phyloP scores from a whole-genome alignment of 768 basidiomycete species.

The Leccinellum rugosiceps region DNA sequence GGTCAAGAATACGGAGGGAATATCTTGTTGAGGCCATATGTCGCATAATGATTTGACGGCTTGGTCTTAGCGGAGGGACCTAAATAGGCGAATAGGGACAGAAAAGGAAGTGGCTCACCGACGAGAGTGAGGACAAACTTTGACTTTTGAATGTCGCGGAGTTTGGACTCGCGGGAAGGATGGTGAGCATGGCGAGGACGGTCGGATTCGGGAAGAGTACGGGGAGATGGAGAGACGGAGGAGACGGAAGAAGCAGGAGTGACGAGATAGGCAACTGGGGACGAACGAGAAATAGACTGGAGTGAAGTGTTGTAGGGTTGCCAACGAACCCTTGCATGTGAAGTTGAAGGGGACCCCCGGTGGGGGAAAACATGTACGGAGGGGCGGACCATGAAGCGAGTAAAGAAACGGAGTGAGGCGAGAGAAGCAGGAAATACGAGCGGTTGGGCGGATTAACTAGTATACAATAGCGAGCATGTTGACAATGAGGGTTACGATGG shows the following conservation, averaged over 20 bases:
- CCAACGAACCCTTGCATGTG: conserved; percentile 73
- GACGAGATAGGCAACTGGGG: conserved; percentile 44
- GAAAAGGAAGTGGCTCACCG: conserved; percentile 46
- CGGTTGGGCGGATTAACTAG: conserved; percentile 32
- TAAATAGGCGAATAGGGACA: conserved; percentile 8
- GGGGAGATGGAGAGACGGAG: conserved; percentile 42
- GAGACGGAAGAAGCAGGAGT: conserved; percentile 58
- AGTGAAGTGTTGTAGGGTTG: conserved; percentile 65
- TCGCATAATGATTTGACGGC: conserved; percentile 74
- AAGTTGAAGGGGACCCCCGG: conserved; percentile 59
- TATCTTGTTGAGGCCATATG: conserved; percentile 77
- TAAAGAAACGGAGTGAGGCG: background rate
- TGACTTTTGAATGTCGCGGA: conserved; percentile 50
- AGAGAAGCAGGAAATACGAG: conserved; percentile 7
- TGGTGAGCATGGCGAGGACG: conserved; percentile 31
- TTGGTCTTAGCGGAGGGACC: conserved; percentile 51
- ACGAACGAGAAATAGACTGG: conserved; percentile 35
- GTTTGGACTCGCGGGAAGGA: conserved; percentile 32
- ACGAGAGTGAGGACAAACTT: conserved; percentile 68
- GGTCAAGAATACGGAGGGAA: conserved; percentile 55
- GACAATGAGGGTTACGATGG: conserved; percentile 19
- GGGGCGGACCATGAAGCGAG: conserved; percentile 32
- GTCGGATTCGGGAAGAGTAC: conserved; percentile 36
- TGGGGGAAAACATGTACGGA: conserved; percentile 58
- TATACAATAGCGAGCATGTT: conserved; percentile 36